Evolutionary conservation across 225 moss, liverwort and hornwort genomes (phyloP).

Genomic region (Takakia lepidozioides): DNA sequence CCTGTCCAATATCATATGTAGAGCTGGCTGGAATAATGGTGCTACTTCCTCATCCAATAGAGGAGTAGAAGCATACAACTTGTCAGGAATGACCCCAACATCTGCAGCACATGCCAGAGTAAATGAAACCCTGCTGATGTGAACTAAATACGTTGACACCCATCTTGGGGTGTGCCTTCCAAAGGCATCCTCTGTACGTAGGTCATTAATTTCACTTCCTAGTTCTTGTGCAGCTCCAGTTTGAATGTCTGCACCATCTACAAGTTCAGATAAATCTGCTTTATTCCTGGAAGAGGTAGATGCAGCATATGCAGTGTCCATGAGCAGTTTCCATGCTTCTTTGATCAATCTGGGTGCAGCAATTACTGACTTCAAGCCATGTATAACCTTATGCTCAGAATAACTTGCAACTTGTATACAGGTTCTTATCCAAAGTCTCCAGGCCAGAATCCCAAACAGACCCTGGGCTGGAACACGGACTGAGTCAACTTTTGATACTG

Average conservation of each 20-base stretch:
- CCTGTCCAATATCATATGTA: slow-evolving; percentile 59
- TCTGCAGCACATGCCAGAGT: slow-evolving; percentile 36
- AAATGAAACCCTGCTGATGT: slow-evolving; percentile 39
- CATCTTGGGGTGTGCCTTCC: slow-evolving; percentile 25
- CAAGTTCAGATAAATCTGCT: slow-evolving; percentile 12
- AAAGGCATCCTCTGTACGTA: slow-evolving; percentile 14
- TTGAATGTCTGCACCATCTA: slow-evolving; percentile 2
- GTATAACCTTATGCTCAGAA: slow-evolving; percentile 19
- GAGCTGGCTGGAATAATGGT: slow-evolving; percentile 50
- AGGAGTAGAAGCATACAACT: slow-evolving; percentile 10
- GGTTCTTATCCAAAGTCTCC: slow-evolving; percentile 52
- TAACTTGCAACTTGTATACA: slow-evolving; percentile 29
- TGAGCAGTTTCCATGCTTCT: slow-evolving; percentile 20
- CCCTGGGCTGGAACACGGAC: slow-evolving; percentile 27
- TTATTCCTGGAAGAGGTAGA: slow-evolving; percentile 5
- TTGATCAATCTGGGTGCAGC: slow-evolving; percentile 29
- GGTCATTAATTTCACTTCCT: not conserved
- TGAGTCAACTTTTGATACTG: slow-evolving; percentile 9
- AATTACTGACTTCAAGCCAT: slow-evolving; percentile 30
- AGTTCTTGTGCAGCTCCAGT: slow-evolving; percentile 8
- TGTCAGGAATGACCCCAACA: slow-evolving; percentile 12
- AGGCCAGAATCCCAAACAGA: slow-evolving; percentile 35
- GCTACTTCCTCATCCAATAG: slow-evolving; percentile 10
- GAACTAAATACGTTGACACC: slow-evolving; percentile 43
- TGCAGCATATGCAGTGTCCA: slow-evolving; percentile 7